Percentiles rank a stretch among this genome's conserved stretches.
phyloP scores from a whole-genome alignment of 208 protist genomes.

The Trypanosoma boissoni region DNA sequence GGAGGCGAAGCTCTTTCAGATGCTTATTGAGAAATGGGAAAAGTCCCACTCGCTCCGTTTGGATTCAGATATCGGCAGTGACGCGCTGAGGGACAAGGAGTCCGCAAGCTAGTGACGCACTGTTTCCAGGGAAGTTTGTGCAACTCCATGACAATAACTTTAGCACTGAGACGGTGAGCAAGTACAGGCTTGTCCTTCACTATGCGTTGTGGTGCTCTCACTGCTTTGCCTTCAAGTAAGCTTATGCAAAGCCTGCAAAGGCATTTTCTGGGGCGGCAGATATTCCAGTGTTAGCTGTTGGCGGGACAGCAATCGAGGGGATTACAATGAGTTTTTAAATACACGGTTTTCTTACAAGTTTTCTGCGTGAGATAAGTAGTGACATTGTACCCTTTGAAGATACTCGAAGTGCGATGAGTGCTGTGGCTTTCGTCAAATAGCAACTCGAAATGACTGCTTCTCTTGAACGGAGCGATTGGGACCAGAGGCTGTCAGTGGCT shows the following conservation, averaged over 20 bases:
- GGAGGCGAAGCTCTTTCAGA: background rate
- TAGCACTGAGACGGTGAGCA: background rate
- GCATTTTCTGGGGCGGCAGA: background rate
- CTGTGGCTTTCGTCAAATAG: background rate
- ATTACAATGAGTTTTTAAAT: background rate
- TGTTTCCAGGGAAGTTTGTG: background rate
- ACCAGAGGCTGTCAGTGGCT: too few relatives aligned
- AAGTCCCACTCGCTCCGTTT: background rate
- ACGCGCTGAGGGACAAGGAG: background rate
- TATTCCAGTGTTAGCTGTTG: background rate
- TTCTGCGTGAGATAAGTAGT: background rate
- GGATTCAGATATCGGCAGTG: conserved; percentile 3
- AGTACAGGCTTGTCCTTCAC: background rate
- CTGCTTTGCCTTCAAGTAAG: background rate
- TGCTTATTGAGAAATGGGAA: background rate
- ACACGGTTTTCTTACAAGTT: background rate
- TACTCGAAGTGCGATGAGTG: background rate
- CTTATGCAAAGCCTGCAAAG: background rate
- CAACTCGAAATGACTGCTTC: background rate
- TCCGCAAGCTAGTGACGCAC: background rate
- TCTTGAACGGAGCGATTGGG: too few relatives aligned
- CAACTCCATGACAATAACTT: background rate
- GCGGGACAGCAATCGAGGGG: background rate
- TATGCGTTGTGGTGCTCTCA: background rate
- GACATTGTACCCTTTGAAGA: background rate